Base-by-base conservation (phyloP, 495 filamentous ascomycete species). In the Podospora anserina region DNA sequence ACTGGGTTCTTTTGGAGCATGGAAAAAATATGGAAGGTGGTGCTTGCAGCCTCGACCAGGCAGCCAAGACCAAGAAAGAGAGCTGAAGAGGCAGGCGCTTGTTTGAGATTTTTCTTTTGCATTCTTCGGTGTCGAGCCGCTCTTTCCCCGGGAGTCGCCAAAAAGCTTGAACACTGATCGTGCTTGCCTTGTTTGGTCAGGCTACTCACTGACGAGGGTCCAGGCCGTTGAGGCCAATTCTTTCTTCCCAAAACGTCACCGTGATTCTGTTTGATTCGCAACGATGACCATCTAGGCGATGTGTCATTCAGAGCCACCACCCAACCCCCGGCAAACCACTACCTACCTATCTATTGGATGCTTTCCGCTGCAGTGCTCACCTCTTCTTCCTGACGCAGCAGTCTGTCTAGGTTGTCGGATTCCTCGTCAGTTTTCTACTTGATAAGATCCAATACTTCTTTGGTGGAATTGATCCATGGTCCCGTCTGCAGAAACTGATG, bases 21-120 rank as follows among this genome's bases (percentile, higher is more conserved):
- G 39, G 13, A 49, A 49, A 49, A 11, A 49, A 49, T 49, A 49
- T 49, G 39, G 39, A 49, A 49, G 39, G 39, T 49, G 39, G 39
- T 49, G 39, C 39, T 11, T 49, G 39, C 7, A 32, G 27, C 23
- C 20, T 32, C 59, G 18, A 30, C 59, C 16, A 61, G 28, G 59
- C 59, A 61, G 59, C 59, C 59, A 61, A 61, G 59, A 7, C 59
- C 15, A 16, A 49, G 26, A 18, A 58, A 58, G n/a, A 18, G 16
- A 20, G 59, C 59, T 32, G 18, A 63, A 39, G 30, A 63, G 61
- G 61, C 32, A 63, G 30, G 61, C 61, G 61, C 61, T 63, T 53
- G 61, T 49, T 63, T 63, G 61, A 63, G 32, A 58, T 58, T 27
- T 63, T 18, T 39, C n/a, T 34, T 63, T 63, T 63, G 16, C 30